Base-by-base conservation (phyloP, 495 filamentous ascomycete genomes). In the Hypoxylon lienhwacheense region DNA sequence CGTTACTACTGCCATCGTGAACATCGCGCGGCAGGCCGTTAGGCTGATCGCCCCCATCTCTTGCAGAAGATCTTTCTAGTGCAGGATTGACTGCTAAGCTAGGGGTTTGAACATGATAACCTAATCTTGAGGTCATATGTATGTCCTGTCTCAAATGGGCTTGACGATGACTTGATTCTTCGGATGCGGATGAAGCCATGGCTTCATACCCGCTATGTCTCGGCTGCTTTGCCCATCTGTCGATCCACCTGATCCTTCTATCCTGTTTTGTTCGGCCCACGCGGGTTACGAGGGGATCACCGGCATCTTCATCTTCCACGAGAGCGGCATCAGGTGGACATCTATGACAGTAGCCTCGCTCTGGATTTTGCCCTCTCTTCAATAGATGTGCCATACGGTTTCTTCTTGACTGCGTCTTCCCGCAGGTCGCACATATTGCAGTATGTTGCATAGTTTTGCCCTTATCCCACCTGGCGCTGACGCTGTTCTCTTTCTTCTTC, bases 341-440 rank as follows among this genome's bases (percentile, higher is more conserved):
- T 29, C 15, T 47, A 1, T 37, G 22, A 32, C 65, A 67, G 41
- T 63, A 67, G 7, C 41, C 37, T 21, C 24, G 29, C 1, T 47
- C 48, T 6, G 62, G 65, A 20, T 55, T 47, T 45, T 67, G 47
- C 6, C 62, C 62, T 28, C 41, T 65, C 14, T 61, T 47, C 24
- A 65, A 31, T 17, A 59, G 54, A 33, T 65, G 45, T 43, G 21
- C 42, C 12, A 26, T 51, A 1, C 62, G 62, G 16, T 58, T 63
- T 35, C n/a, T 33, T 26, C 22, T 47, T 7, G 65, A 58, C 12
- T 59, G 37, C 36, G 42, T 49, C 33, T 56, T 50, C 17, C 65
- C 65, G 29, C 65, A 67, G 10, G 42, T 55, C 14, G 41, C 36
- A 32, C 65, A 67, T n/a, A 53, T 21, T 48, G 63, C 58, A 17